These are phyloP conservation scores for Macadamia tetraphylla DNA, from an alignment of 164 flowering plant species.

Conservation along the genomic window DNA sequence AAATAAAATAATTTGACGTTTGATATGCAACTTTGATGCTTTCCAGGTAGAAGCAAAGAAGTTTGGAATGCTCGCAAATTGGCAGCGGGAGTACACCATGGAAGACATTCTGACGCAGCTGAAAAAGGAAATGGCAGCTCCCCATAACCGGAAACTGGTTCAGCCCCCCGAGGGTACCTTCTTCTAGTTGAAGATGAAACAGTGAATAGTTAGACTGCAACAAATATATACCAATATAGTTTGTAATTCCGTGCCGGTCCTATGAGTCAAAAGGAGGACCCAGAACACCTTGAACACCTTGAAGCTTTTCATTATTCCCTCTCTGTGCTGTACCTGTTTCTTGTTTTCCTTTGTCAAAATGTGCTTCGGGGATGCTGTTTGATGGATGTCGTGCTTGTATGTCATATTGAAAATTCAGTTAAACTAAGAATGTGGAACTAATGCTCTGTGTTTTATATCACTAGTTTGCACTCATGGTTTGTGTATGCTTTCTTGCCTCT, in stretches of 20 bases:
- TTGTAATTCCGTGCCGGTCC: constrained; percentile 28
- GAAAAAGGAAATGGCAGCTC: constrained; percentile 89
- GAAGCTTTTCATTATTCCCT: constrained; percentile 10
- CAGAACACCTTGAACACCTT: constrained; percentile 15
- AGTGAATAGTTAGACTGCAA: constrained; percentile 10
- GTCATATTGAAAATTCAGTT: constrained; percentile 18
- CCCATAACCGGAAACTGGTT: constrained; percentile 87
- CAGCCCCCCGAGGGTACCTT: constrained; percentile 93
- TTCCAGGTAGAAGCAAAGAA: constrained; percentile 75
- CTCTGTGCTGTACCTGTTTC: constrained; percentile 13
- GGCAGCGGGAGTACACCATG: constrained; percentile 92
- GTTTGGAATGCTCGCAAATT: constrained; percentile 70
- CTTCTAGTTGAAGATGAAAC: constrained; percentile 45
- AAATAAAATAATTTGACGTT: too few species aligned
- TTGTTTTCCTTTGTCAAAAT: constrained; percentile 18
- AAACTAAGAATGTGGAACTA: neutral
- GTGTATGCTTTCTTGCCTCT: too few species aligned
- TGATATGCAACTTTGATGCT: neutral
- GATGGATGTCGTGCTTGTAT: constrained; percentile 32
- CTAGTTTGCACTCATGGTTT: neutral
- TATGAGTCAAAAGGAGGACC: constrained; percentile 20
- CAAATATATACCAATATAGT: constrained; percentile 29
- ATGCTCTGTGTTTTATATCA: constrained; percentile 2
- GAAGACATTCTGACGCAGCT: constrained; percentile 84
- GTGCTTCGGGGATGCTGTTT: constrained; percentile 27